Evolutionary conservation across 2,329 filamentous ascomycete genomes (phyloP).

Genomic region (Boeremia exigua): DNA sequence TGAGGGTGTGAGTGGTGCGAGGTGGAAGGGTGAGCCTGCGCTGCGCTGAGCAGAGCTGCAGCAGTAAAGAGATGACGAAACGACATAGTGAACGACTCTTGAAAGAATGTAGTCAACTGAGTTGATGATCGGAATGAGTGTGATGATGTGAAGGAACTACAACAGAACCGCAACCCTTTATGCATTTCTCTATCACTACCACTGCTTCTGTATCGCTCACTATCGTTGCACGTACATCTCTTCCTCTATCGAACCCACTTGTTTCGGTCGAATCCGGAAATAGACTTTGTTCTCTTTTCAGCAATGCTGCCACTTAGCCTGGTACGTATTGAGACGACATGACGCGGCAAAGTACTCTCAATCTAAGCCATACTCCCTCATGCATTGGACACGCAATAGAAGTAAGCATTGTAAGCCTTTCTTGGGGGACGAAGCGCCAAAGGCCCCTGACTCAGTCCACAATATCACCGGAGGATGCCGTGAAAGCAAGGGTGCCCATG

Average conservation of each 20-base stretch:
- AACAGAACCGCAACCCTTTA: slow-evolving; percentile 1
- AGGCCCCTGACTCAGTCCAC: neutral
- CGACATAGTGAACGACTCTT: slow-evolving; percentile 1
- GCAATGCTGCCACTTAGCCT: neutral
- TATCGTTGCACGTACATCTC: neutral
- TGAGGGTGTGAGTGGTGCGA: slow-evolving; percentile 3
- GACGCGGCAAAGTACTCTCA: slow-evolving; percentile 1
- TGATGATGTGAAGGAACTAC: neutral
- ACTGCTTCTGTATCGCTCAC: neutral
- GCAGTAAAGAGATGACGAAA: slow-evolving; percentile 2
- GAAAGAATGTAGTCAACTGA: neutral
- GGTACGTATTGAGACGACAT: neutral
- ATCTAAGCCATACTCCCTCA: neutral
- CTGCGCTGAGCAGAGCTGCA: slow-evolving; percentile 1
- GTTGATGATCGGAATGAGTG: neutral
- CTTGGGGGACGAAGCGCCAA: neutral
- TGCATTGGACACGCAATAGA: neutral
- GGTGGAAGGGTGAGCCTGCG: slow-evolving; percentile 3
- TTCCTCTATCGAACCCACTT: neutral
- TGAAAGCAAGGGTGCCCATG: neutral
- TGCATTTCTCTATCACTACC: neutral
- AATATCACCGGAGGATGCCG: neutral
- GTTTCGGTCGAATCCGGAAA: neutral
- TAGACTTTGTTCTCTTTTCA: neutral
- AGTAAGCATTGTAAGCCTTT: neutral